Evolutionary conservation across 345 rosid species (phyloP).

Genomic region (Arabidopsis suecica): DNA sequence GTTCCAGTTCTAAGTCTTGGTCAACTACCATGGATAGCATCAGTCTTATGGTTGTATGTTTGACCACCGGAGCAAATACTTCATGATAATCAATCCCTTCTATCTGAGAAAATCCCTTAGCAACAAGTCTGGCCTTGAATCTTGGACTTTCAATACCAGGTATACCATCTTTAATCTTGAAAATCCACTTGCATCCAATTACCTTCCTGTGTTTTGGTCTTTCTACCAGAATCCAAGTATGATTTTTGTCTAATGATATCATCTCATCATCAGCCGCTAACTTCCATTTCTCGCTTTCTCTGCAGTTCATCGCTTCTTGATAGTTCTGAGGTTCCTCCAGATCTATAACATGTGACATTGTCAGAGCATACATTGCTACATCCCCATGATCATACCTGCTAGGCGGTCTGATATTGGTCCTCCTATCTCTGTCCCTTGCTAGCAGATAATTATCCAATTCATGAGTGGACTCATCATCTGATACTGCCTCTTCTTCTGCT

Average conservation of each 20-base stretch:
- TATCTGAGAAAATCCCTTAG: background rate
- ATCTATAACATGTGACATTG: background rate
- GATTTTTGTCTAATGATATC: background rate
- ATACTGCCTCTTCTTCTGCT: no score
- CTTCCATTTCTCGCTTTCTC: background rate
- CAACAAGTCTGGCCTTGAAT: background rate
- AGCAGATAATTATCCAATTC: no score
- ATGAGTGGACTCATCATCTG: no score
- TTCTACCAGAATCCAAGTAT: background rate
- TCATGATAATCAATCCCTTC: background rate
- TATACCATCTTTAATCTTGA: background rate
- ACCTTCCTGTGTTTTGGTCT: background rate
- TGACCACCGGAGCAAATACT: background rate
- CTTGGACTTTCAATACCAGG: background rate
- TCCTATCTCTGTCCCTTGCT: no score
- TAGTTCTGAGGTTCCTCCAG: fast-evolving
- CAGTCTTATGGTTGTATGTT: background rate
- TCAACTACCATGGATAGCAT: no score
- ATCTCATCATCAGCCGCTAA: background rate
- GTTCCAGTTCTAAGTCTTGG: no score
- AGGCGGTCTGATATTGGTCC: background rate
- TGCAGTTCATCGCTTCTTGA: background rate
- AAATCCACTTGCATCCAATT: background rate
- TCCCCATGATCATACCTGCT: no score
- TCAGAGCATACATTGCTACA: no score